Base-by-base conservation (phyloP, 371 early-diverging fungal species). In the Mortierella sp. region DNA sequence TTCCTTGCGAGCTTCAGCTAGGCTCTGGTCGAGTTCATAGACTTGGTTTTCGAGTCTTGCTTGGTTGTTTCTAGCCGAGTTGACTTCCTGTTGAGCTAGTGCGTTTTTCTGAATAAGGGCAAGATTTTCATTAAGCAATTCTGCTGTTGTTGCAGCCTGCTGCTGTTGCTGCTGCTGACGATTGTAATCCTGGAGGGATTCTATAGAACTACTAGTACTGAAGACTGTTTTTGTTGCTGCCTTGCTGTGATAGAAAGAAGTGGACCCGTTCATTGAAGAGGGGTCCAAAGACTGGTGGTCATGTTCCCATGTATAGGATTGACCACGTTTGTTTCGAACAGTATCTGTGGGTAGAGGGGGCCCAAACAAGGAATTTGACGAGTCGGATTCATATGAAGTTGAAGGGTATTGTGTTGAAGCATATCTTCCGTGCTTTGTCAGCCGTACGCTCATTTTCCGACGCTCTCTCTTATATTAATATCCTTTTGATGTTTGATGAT, bases 1-100 rank as follows among this genome's bases (percentile, higher is more conserved):
- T 64, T 81, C 76, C 30, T 78, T 72, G 45, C 74, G 76, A 16
- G 80, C 64, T 6, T 78, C 72, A 2, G 80, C 65, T 49, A 87
- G 76, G 49, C 62, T 79, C 16, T 81, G 66, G 47, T 87, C 87
- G 35, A 81, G 72, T 20, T 83, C 86, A 47, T 83, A 87, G 49
- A 84, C 73, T 49, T 83, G 87, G 52, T 78, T 69, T 73, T 87
- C 87, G n/a, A 87, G 74, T 26, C 87, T 68, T 55, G 69, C 83
- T 67, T 86, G 86, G 39, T 83, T 62, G 26, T 78, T 83, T 62
- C 84, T 77, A 40, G 79, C 76, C n/a, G 79, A 65, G 51, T 66
- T 83, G 26, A 86, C 83, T 70, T 87, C 87, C 30, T 83, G 86
- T 43, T 71, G 78, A 12, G 84, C 71, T 69, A 77, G 72, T 58